phyloP scores from a whole-genome alignment of 139 green algal genomes.

The Chlorella sorokiniana region DNA sequence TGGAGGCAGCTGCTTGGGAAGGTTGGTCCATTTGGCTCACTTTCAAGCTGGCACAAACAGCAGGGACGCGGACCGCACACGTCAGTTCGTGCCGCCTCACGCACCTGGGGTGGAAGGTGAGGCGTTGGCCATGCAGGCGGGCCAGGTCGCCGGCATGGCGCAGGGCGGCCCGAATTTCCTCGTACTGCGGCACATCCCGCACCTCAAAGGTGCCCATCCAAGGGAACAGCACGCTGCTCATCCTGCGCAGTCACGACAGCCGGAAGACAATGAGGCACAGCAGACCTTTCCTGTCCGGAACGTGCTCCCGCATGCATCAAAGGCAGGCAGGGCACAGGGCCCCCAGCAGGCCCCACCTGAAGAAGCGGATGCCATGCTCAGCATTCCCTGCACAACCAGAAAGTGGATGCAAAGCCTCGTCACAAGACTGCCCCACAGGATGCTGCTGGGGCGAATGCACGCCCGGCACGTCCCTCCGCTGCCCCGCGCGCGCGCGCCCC shows the following conservation, averaged over 20 bases:
- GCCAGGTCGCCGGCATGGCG: conserved; percentile 60
- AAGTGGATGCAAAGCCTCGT: neutral
- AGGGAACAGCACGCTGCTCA: conserved; percentile 57
- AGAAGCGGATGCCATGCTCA: conserved; percentile 69
- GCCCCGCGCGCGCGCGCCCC: too few relatives aligned
- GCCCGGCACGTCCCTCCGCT: too few relatives aligned
- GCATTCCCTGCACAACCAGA: conserved; percentile 50
- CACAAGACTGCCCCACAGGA: too few relatives aligned
- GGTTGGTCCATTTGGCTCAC: too few relatives aligned
- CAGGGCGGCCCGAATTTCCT: conserved; percentile 60
- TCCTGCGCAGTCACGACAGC: conserved; percentile 26
- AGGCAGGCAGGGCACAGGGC: too few relatives aligned
- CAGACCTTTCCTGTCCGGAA: too few relatives aligned
- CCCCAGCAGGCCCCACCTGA: conserved; percentile 39
- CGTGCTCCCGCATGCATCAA: too few relatives aligned
- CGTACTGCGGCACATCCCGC: conserved; percentile 60
- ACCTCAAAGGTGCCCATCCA: conserved; percentile 59
- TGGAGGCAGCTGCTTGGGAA: neutral
- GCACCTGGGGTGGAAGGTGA: conserved; percentile 71
- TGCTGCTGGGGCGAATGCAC: too few relatives aligned
- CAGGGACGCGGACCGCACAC: too few relatives aligned
- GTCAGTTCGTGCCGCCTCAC: conserved; percentile 18
- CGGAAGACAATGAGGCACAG: neutral
- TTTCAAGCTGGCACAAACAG: neutral
- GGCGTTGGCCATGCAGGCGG: conserved; percentile 50